These are phyloP conservation scores for Elongisporangium anandrum DNA, from an alignment of 352 stramenopile genomes.

Conservation along the genomic window DNA sequence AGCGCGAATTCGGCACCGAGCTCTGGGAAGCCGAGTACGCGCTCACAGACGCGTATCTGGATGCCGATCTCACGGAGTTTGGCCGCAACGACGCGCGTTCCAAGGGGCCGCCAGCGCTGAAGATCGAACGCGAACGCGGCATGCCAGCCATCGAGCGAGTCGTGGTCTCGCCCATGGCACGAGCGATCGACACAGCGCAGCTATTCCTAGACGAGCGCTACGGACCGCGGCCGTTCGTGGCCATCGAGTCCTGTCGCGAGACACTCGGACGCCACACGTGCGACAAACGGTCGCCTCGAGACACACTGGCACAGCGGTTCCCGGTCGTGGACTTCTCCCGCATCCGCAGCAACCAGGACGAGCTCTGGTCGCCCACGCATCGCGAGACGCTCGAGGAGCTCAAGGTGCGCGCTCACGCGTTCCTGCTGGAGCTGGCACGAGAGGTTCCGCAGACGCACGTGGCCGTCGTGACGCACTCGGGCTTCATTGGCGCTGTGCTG, in stretches of 20 bases:
- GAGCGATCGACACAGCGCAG: constrained; percentile 67
- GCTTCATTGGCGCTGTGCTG: constrained; percentile 61
- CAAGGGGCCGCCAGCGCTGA: constrained; percentile 31
- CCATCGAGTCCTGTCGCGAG: constrained; percentile 64
- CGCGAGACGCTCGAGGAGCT: constrained; percentile 65
- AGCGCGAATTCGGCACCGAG: constrained; percentile 40
- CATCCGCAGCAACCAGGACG: constrained; percentile 49
- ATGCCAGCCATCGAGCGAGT: constrained; percentile 63
- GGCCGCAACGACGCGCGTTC: constrained; percentile 40
- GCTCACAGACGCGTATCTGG: constrained; percentile 50
- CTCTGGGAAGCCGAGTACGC: constrained; percentile 62
- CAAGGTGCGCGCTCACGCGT: constrained; percentile 30
- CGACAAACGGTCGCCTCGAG: constrained; percentile 49
- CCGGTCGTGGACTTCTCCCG: constrained; percentile 55
- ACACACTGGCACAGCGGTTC: constrained; percentile 45
- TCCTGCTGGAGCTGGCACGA: constrained; percentile 50
- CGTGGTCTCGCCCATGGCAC: constrained; percentile 62
- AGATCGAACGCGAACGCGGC: constrained; percentile 31
- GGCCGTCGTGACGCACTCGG: constrained; percentile 58
- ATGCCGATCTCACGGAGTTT: constrained; percentile 58
- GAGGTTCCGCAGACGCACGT: constrained; percentile 49
- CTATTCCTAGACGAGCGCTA: constrained; percentile 37
- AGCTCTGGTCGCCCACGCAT: constrained; percentile 47
- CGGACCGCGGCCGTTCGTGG: constrained; percentile 27
- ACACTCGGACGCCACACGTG: constrained; percentile 62